Evolutionary conservation across 2,329 filamentous ascomycete species (phyloP), one percentile per base, ranked within the genome.

Genomic region (Ceratocystis cubensis): DNA sequence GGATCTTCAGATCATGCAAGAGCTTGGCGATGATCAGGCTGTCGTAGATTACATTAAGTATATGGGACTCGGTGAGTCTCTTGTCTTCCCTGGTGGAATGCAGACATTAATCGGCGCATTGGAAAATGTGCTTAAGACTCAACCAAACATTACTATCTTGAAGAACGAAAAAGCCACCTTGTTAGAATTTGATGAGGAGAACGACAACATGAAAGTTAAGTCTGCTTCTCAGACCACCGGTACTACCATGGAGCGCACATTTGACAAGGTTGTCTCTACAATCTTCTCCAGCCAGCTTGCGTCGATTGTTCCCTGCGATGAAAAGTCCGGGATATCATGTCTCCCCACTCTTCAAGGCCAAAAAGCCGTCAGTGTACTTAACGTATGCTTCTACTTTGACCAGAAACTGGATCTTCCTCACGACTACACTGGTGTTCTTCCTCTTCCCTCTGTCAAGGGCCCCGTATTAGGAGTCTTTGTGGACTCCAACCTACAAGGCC

Each of bases 401-500:
- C 79, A 84, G 56, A 80, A 85, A 5, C 73, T 83, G 67, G 77
- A 96, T 45, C 79, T 89, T 62, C 69, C 71, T 1, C 82, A 85
- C 66, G 77, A 79, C 37, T 94, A 92, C 20, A 95, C 97, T 73
- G 94, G 94, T 70, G 97, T 97, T 75, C 83, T 99, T 4, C 88
- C 99, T 68, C 93, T 94, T 1, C 84, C 85, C 68, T 85, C 85
- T 17, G 81, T 89, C 1, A 81, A 90, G 70, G 96, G 96, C 73
- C 83, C 85, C 69, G 89, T 88, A 0, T 84, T 99, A 5, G 94
- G 94, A 69, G 92, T 97, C 64, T 88, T 97, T 68, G 97, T 97
- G 75, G 91, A 96, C 75, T 89, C 86, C 1, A 85, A 90, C 69
- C 82, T 77, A 37, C 69, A 73, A 65, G 69, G 71, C 56, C 72